Evolutionary conservation across 108 stramenopile species (phyloP), one percentile per base, ranked within the genome.

Genomic region (Skeletonema potamos): DNA sequence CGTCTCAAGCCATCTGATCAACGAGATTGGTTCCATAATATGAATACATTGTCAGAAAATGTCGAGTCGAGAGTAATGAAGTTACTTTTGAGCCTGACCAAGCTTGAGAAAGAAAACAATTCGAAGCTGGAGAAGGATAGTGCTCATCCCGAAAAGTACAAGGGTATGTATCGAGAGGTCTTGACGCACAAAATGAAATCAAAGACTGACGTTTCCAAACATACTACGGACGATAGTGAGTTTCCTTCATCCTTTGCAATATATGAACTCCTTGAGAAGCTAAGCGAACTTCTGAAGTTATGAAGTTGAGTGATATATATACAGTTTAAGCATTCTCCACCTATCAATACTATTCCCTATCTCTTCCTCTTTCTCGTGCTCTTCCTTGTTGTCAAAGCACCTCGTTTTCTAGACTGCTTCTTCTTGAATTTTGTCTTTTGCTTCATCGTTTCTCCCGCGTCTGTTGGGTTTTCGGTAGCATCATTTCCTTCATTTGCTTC

Each of bases 61-160:
- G 69, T 92, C 3, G 89, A 89, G 61, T 88, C 87, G 6, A 76
- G 89, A 41, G 72, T 94, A 0, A 87, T 91, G 34, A 89, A 88
- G 55, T 62, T 91, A 12, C 76, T 94, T 26, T 68, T 87, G 37
- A 80, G 75, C 62, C 55, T 94, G 34, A 84, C 84, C 39, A 94
- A 92, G 68, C 54, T 87, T 27, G 81, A 89, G 41, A 79, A 84
- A 43, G 74, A 54, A n/a, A 39, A 69, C 22, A 64, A 69, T n/a
- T 26, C 24, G 1, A 26, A 59, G 15, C 69, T 64, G 9, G 27
- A 62, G 37, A 41, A 56, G 43, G 66, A 46, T 37, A 26, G 34
- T 27, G 10, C 29, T 18, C 29, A 56, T 20, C 27, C 28, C 2
- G 64, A 60, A 26, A 74, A 58, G 33, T 93, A 89, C 88, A 89